These are phyloP conservation scores for Mesembryanthemum crystallinum DNA, from an alignment of 148 eudicot species.

Conservation along the genomic window DNA sequence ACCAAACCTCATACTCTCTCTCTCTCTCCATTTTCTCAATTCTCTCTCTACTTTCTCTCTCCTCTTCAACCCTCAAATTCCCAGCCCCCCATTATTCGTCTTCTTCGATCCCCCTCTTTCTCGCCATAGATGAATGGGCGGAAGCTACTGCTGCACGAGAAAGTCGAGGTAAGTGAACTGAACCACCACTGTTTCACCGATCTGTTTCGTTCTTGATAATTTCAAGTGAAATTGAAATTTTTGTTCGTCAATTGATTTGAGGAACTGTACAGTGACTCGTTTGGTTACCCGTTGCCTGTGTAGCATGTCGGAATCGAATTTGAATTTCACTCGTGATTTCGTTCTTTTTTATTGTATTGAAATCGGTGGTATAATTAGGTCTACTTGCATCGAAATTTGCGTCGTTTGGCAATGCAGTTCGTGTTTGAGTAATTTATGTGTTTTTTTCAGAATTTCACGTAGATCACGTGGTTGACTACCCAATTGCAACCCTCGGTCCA, in stretches of 20 bases:
- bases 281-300: not conserved
- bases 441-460: not conserved
- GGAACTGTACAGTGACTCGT: not conserved
- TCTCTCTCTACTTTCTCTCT: not conserved
- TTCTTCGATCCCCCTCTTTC: not conserved
- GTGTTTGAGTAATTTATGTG: not conserved
- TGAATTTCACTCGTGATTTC: not conserved
- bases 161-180: conserved; percentile 26
- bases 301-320: not conserved
- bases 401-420: not conserved
- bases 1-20: not conserved
- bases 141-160: conserved; percentile 24
- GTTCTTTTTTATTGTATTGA: not conserved
- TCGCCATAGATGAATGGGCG: conserved; percentile 18
- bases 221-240: not conserved
- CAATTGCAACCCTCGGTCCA: not conserved
- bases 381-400: not conserved
- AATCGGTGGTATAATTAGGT: not conserved
- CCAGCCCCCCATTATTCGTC: not conserved
- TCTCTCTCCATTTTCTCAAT: not conserved
- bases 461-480: not conserved
- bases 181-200: not conserved
- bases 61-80: conserved; percentile 8
- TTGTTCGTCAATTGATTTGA: not conserved
- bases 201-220: not conserved